Base-by-base conservation (phyloP, 2,329 filamentous ascomycete species). In the Fusarium abutilonis region DNA sequence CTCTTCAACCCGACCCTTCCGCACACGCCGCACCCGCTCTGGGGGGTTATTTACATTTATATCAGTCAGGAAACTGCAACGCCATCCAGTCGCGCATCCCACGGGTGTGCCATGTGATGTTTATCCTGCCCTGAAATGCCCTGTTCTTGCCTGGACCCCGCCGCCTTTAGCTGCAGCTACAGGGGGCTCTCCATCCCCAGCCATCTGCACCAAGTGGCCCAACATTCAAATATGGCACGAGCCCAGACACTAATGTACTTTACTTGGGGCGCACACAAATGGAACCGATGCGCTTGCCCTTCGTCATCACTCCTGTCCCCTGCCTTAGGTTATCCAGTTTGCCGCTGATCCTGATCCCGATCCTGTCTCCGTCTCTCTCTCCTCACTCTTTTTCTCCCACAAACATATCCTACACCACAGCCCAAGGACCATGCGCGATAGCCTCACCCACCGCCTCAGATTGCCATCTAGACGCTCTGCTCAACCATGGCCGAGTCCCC, bases 401-500 rank as follows among this genome's bases (percentile, higher is more conserved):
- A 58, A 58, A 53, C 14, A 57, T 28, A 60, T 50, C 62, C 13
- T n/a, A 55, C 34, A 54, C 23, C 35, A 43, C 26, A 40, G 41
- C 29, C 43, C 48, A 47, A 67, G 52, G 67, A 70, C 64, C 63
- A 72, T 72, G 69, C 67, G 52, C 57, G 67, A 70, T 68, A 67
- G 68, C 66, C 48, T 70, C 67, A 60, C 66, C 64, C 66, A 57
- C 63, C 60, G 56, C 60, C 63, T 64, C 63, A 58, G 64, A 60
- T 53, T 61, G 66, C 60, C 66, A 61, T 69, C 66, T 35, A 69
- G 67, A 66, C 67, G 68, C 67, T 67, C 64, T 60, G 63, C 69
- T 71, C 61, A 72, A 75, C 68, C 73, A 85, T 85, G 83, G 77
- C 79, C 72, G 79, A 81, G 73, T 78, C 79, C 65, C 77, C 77